These are phyloP conservation scores for Stagonosporopsis cucurbitacearum DNA, from an alignment of 2,329 filamentous ascomycete species.

Conservation along the genomic window DNA sequence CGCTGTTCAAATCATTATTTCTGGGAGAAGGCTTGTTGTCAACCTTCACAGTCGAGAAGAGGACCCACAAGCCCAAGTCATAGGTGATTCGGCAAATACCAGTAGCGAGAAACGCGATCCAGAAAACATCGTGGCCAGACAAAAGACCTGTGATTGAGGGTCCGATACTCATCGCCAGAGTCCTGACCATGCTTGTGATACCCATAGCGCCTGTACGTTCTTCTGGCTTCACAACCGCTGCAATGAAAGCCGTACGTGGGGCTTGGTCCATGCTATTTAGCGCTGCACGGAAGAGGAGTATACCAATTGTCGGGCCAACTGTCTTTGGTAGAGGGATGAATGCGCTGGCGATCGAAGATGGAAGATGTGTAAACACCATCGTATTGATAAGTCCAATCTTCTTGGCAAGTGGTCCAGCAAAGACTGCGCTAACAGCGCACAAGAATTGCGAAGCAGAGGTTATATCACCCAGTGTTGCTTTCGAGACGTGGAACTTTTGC, in stretches of 20 bases:
- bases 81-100: conserved; percentile 46
- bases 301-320: conserved; percentile 59
- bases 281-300: conserved; percentile 66
- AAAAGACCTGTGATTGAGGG: conserved; percentile 47
- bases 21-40: conserved; percentile 23
- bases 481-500: conserved; percentile 43
- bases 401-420: conserved; percentile 64
- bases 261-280: conserved; percentile 75
- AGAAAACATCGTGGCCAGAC: conserved; percentile 44
- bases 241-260: conserved; percentile 69
- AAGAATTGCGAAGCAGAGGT: conserved; percentile 57
- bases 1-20: conserved; percentile 29
- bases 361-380: conserved; percentile 58
- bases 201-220: conserved; percentile 75
- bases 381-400: conserved; percentile 68
- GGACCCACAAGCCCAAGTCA: conserved; percentile 47
- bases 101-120: conserved; percentile 48
- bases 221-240: conserved; percentile 68
- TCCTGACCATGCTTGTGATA: conserved; percentile 67
- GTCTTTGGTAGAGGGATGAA: conserved; percentile 62
- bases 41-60: conserved; percentile 48
- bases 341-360: conserved; percentile 64
- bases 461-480: conserved; percentile 68
- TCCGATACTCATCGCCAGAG: conserved; percentile 61
- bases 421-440: conserved; percentile 60